Evolutionary conservation across 176 grass and related monocot genomes (phyloP).

Genomic region (Hordeum marinum): DNA sequence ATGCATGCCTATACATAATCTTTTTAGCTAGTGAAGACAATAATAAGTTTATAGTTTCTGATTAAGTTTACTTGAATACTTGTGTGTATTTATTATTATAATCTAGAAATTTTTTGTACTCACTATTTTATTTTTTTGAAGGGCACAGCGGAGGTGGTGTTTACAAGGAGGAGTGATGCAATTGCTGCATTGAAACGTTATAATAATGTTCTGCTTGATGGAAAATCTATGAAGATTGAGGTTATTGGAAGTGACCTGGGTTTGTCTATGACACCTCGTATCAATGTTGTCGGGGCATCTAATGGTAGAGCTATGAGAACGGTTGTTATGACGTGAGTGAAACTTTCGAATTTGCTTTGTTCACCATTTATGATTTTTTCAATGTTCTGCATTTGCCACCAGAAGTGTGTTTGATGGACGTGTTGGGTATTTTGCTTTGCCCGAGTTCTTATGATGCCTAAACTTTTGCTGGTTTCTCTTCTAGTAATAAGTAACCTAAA

Average conservation of each 20-base stretch:
- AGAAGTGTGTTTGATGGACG: background rate
- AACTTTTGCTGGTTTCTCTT: conserved; percentile 3
- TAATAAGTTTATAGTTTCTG: background rate
- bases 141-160: conserved; percentile 89
- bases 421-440: conserved; percentile 6
- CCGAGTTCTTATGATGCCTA: background rate
- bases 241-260: conserved; percentile 68
- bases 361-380: background rate
- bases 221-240: conserved; percentile 86
- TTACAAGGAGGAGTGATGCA: conserved; percentile 78
- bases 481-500: background rate
- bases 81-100: background rate
- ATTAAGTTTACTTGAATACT: background rate
- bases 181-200: conserved; percentile 77
- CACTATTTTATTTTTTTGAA: conserved; percentile 30
- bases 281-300: conserved; percentile 65
- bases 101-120: conserved; percentile 1
- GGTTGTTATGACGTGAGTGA: conserved; percentile 62
- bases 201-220: conserved; percentile 77
- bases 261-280: conserved; percentile 60
- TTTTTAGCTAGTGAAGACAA: background rate
- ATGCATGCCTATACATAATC: background rate
- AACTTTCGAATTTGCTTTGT: background rate
- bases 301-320: conserved; percentile 71
- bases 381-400: background rate